Evolutionary conservation across 306 rosid species (phyloP).

Genomic region (Castanea sativa): DNA sequence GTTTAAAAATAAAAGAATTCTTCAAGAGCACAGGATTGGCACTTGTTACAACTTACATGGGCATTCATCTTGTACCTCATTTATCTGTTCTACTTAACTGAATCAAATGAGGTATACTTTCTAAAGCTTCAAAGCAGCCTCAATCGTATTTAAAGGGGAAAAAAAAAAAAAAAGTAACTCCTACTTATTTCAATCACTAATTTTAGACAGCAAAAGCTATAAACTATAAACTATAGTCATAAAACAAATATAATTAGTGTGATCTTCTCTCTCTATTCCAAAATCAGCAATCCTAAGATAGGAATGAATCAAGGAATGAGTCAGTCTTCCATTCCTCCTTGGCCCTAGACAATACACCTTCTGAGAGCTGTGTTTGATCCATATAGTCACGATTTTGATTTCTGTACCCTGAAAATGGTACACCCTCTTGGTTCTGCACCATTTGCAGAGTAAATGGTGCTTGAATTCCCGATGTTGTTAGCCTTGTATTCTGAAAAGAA

Average conservation of each 20-base stretch:
- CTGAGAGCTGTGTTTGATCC: conserved; percentile 29
- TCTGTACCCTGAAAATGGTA: conserved; percentile 20
- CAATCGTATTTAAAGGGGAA: neutral
- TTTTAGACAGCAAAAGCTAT: conserved; percentile 13
- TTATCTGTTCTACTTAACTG: conserved; percentile 15
- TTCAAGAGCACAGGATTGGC: neutral
- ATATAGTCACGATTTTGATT: conserved; percentile 19
- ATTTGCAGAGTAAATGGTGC: conserved; percentile 32
- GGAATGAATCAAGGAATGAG: conserved; percentile 38
- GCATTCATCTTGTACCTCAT: conserved; percentile 4
- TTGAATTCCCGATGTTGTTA: conserved; percentile 31
- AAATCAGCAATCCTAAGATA: conserved; percentile 37
- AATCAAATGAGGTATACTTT: neutral
- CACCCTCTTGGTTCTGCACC: conserved; percentile 30
- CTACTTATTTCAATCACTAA: conserved; percentile 16
- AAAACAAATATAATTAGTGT: conserved; percentile 15
- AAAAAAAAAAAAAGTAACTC: conserved; percentile 14
- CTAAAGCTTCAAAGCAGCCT: conserved; percentile 5
- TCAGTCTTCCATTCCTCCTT: conserved; percentile 51
- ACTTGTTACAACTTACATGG: neutral
- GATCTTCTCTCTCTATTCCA: neutral
- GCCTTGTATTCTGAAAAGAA: conserved; percentile 29
- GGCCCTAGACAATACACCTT: conserved; percentile 26
- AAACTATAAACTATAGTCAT: conserved; percentile 21
- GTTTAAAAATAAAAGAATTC: neutral